Evolutionary conservation across 345 rosid genomes (phyloP), one percentile per base, ranked within the genome.

Genomic region (Microthlaspi erraticum): DNA sequence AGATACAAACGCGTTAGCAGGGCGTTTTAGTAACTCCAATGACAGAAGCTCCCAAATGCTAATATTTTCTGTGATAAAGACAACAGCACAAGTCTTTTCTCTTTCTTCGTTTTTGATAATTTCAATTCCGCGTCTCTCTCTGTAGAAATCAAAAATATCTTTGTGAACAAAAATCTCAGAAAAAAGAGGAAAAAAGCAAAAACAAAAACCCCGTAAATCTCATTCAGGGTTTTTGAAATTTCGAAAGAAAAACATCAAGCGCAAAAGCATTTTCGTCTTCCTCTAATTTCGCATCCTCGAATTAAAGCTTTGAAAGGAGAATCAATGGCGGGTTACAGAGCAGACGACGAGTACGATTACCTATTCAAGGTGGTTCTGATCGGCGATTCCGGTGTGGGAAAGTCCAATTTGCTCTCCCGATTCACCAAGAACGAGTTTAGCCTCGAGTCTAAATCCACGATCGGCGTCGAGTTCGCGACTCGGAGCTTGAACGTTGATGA

Each of bases 401-500:
- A 77, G 41, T 71, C 80, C 2, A 71, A 77, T 51, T 39, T 77
- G 44, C 80, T 77, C 6, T 77, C 80, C 0, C 10, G 80, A 37
- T 77, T 79, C 60, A 75, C 82, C 17, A 79, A 61, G 51, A 70
- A 79, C 16, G 82, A 79, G 77, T 79, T 79, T 53, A 74, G 79
- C 60, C 76, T 79, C 16, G 82, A 79, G 66, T 79, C 79, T 4
- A 79, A 74, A 76, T 79, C 82, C 42, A 74, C 82, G 4, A 69
- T 79, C 37, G 82, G 82, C 6, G 82, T 78, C 6, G 81, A 78
- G 73, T 78, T 78, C 68, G 79, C 79, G 8, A 78, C 79, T 70
- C 68, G 81, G 6, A 69, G 76, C 42, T 56, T 74, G 72, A 74
- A 71, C 38, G 76, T 78, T 59, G 76, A 70, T 64, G 75, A 60